phyloP scores from a whole-genome alignment of 2,329 filamentous ascomycete genomes.

The Diaporthe nobilis region DNA sequence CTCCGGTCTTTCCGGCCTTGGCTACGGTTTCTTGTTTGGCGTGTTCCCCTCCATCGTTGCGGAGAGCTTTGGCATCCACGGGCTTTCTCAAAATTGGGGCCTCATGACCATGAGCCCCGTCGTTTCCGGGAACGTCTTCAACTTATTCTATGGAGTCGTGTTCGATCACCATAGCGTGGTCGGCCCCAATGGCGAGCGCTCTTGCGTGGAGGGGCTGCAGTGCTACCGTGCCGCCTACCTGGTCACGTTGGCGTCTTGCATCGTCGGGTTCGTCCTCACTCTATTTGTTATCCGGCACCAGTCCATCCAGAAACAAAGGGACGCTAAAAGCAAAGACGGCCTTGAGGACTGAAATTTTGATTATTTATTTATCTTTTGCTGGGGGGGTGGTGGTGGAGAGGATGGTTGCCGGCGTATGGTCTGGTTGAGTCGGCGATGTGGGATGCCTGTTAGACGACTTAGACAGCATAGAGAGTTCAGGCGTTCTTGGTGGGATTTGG shows the following conservation, averaged over 20 bases:
- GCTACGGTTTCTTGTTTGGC: conserved; percentile 94
- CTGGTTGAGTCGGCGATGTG: not conserved
- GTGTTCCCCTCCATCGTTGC: conserved; percentile 92
- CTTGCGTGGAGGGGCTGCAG: conserved; percentile 81
- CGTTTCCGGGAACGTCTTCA: conserved; percentile 91
- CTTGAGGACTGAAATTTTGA: conserved; percentile 51
- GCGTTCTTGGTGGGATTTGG: conserved; percentile 9
- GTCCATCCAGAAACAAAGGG: conserved; percentile 55
- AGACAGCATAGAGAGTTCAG: conserved; percentile 26
- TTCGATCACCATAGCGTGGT: conserved; percentile 85
- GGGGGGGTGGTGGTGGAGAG: not conserved
- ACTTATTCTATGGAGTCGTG: conserved; percentile 87
- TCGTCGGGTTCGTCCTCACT: conserved; percentile 77
- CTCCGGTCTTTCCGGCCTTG: conserved; percentile 87
- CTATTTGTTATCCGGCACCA: conserved; percentile 79
- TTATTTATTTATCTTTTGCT: not conserved
- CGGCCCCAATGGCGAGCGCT: conserved; percentile 76
- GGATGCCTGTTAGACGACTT: conserved; percentile 26
- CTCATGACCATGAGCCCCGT: conserved; percentile 93
- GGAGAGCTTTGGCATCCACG: conserved; percentile 91
- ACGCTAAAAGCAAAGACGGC: conserved; percentile 53
- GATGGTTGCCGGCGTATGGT: not conserved
- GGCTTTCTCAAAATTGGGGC: conserved; percentile 95
- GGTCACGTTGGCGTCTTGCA: conserved; percentile 80
- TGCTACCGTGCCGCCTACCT: conserved; percentile 89